Base-by-base conservation (phyloP, 139 green algal genomes). In the Volvox africanus region DNA sequence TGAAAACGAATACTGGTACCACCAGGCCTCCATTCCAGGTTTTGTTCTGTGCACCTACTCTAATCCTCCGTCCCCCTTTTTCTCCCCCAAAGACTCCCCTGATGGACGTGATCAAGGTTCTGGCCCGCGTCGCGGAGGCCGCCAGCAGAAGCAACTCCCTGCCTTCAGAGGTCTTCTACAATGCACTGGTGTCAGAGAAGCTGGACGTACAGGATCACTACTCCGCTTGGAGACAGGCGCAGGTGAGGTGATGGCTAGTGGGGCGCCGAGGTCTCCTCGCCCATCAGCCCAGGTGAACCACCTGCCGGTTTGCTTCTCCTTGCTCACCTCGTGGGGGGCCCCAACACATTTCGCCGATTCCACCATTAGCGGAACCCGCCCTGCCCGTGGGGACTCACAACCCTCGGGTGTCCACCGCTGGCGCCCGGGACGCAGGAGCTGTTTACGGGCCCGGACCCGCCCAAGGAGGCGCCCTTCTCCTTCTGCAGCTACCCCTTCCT, bases 401-500 rank as follows among this genome's bases (percentile, higher is more conserved):
- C 5, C 9, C 9, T 9, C 44, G 5, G 44, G 44, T 55, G 9
- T 55, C 5, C 44, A 55, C 44, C 44, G 44, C 5, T 55, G 44
- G 44, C 5, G 44, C 44, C 44, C 44, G 44, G 44, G 9, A 37
- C 13, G 78, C 89, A 89, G 81, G 82, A 89, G 32, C 36, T 86
- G 76, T 78, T 61, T 0, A 37, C 26, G 3, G 11, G 61, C 24
- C 75, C 33, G n/a, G 50, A 88, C 55, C 37, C 61, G 50, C 61
- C 87, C 55, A 12, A 24, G 0, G 96, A 98, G 78, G 95, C 96
- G 36, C 97, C 96, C 86, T 99, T 99, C 92, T 97, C 94, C 82
- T 99, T 99, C 91, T 99, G 97, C 95, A 96, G 90, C 91, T 99
- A 97, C 95, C 96, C 97, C 75, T 99, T 99, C 94, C 94, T 99